Evolutionary conservation across 1,284 basidiomycete species (phyloP), one percentile per base, ranked within the genome.

Genomic region (Phellopilus nigrolimitatus): DNA sequence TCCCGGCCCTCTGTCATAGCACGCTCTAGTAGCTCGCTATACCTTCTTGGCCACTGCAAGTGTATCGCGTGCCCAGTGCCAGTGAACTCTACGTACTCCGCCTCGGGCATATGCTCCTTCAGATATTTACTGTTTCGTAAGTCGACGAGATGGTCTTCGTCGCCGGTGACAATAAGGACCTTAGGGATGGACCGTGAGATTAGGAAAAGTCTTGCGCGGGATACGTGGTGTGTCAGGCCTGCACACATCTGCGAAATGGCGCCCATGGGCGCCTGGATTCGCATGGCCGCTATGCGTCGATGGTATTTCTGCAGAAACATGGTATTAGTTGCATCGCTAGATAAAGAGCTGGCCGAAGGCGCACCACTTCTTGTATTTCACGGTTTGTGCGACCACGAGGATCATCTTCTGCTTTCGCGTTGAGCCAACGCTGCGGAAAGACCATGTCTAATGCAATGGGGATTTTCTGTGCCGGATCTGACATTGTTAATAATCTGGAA

Each of bases 231-330:
- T 0, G 83, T 85, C 3, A 88, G 55, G 0, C 67, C 86, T 0
- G 91, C 88, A 4, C 68, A 72, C 76, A 90, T 83, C 63, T 94
- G 91, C 2, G 84, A 88, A 2, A 93, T 55, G 15, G 79, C 70
- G 0, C 90, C 91, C 10, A 78, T 59, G 31, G 82, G 63, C 0
- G 70, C 70, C 57, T 91, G 90, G 0, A 78, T 75, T 9, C 74
- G 77, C 0, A 80, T 81, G 3, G 82, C 68, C 1, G 67, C 59
- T 38, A 81, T 70, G 15, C 86, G 82, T 39, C 68, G 70, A 28
- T 72, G 64, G 58, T 78, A 83, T 22, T 66, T 66, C 73, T 86
- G 59, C n/a, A 31, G 43, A 43, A 28, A 38, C 34, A 27, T 28
- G 38, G 21, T 12, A 4, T 15, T 38, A 48, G 27, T 24, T n/a